These are phyloP conservation scores for Gynochthodes officinalis DNA, from an alignment of 257 asterid species.

Conservation along the genomic window DNA sequence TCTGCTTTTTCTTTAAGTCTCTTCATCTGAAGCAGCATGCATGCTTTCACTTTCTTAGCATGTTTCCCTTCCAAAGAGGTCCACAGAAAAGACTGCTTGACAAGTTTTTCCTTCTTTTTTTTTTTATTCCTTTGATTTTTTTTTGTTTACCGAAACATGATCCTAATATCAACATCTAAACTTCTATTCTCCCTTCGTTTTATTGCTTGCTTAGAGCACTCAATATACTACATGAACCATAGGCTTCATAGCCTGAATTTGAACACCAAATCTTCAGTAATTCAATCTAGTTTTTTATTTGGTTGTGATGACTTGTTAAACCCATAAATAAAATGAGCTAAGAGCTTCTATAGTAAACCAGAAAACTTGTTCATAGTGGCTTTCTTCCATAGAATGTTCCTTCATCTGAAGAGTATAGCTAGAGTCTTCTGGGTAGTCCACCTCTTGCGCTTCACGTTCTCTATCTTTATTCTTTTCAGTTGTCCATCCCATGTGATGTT, in stretches of 20 bases:
- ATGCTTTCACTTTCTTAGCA: constrained; percentile 29
- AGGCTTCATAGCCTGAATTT: too few relatives aligned
- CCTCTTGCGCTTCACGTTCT: constrained; percentile 5
- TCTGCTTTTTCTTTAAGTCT: constrained; percentile 1
- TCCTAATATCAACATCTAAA: too few relatives aligned
- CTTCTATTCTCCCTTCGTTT: too few relatives aligned
- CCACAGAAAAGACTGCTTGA: neutral
- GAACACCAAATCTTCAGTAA: too few relatives aligned
- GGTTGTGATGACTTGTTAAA: too few relatives aligned
- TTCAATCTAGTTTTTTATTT: neutral
- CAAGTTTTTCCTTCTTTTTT: neutral
- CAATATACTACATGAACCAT: too few relatives aligned
- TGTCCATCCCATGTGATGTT: constrained; percentile 4
- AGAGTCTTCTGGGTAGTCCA: neutral
- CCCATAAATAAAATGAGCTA: too few relatives aligned
- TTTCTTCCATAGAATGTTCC: neutral
- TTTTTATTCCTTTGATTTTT: too few relatives aligned
- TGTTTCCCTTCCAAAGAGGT: constrained; percentile 19
- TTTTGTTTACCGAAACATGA: too few relatives aligned
- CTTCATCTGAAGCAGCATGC: constrained; percentile 19
- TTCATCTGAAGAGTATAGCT: neutral
- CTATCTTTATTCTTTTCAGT: neutral
- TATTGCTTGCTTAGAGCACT: too few relatives aligned
- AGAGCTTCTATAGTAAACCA: too few relatives aligned
- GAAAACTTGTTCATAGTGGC: neutral